These are phyloP conservation scores for Candolleomyces eurysporus DNA, from an alignment of 768 basidiomycete species.

Conservation along the genomic window DNA sequence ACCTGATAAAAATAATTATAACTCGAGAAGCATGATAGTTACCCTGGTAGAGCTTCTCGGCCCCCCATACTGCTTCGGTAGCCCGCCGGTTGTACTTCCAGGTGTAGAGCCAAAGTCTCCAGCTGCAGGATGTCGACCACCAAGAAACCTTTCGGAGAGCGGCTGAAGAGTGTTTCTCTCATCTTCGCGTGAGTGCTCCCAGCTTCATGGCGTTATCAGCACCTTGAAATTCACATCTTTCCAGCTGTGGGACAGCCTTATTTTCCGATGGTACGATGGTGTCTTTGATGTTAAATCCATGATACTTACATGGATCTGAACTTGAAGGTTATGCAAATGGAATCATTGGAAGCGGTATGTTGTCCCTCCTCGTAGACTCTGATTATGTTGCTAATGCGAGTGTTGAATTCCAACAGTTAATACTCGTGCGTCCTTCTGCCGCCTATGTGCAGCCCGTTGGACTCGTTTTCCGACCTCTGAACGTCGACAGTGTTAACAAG, in stretches of 20 bases:
- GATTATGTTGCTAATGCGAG: not conserved
- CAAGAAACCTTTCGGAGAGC: conserved; percentile 28
- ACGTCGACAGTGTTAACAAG: conserved; percentile 55
- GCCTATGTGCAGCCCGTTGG: not conserved
- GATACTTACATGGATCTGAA: too few relatives aligned
- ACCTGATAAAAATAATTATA: not conserved
- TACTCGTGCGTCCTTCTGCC: conserved; percentile 46
- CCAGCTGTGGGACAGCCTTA: conserved; percentile 81
- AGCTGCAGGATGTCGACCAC: conserved; percentile 4
- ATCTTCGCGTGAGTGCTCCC: conserved; percentile 71
- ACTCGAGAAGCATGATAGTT: not conserved
- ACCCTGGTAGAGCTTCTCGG: not conserved
- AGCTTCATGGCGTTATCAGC: not conserved
- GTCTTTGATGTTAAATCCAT: not conserved
- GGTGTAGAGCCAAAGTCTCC: too few relatives aligned
- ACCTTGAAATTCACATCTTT: not conserved
- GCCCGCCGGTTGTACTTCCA: not conserved
- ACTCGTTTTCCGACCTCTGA: not conserved
- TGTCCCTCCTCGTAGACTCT: not conserved
- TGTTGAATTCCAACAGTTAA: conserved; percentile 47
- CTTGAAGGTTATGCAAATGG: conserved; percentile 73
- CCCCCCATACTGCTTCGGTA: not conserved
- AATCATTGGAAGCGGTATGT: conserved; percentile 73
- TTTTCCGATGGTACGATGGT: conserved; percentile 72
- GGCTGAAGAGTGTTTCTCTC: conserved; percentile 63